Percentiles rank a stretch among this genome's conserved stretches.
Evolutionary conservation across 2,329 filamentous ascomycete species (phyloP).

Genomic region (Stagonosporopsis chrysanthemi): DNA sequence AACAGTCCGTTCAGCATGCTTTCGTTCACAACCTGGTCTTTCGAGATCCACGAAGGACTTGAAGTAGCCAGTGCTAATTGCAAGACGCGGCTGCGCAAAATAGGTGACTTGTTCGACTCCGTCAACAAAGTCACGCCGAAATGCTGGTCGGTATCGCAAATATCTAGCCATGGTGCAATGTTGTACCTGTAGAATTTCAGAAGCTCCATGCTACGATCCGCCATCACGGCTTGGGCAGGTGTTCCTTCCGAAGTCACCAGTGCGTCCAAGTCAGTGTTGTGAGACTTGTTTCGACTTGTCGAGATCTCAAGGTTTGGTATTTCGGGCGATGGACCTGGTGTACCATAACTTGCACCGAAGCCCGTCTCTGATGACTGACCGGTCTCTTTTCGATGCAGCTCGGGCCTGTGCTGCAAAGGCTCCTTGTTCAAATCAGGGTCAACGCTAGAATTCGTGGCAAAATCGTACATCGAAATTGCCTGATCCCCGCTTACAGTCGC

Average conservation of each 20-base stretch:
- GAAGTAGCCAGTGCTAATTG: not conserved
- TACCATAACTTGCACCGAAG: not conserved
- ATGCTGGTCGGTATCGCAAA: constrained; percentile 61
- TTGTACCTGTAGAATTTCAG: constrained; percentile 58
- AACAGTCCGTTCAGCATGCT: not conserved
- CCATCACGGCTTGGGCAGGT: not conserved
- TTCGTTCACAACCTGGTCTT: not conserved
- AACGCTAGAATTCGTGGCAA: not conserved
- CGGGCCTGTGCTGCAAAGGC: not conserved
- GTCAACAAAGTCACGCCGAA: constrained; percentile 62
- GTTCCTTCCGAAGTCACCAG: not conserved
- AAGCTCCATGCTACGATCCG: constrained; percentile 46
- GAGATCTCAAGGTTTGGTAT: not conserved
- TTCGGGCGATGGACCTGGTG: not conserved
- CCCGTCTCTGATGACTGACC: not conserved
- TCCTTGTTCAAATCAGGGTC: not conserved
- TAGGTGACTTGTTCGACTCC: constrained; percentile 55
- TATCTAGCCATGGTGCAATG: constrained; percentile 65
- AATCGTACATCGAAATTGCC: not conserved
- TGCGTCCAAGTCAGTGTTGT: not conserved
- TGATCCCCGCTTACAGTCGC: not conserved
- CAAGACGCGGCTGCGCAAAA: constrained; percentile 38
- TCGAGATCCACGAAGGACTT: not conserved
- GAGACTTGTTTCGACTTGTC: not conserved
- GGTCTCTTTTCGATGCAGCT: not conserved